A percentile compares a stretch with the other conserved stretches of the same genome.
Evolutionary conservation across 345 rosid genomes (phyloP).

Genomic region (Hibiscus syriacus): DNA sequence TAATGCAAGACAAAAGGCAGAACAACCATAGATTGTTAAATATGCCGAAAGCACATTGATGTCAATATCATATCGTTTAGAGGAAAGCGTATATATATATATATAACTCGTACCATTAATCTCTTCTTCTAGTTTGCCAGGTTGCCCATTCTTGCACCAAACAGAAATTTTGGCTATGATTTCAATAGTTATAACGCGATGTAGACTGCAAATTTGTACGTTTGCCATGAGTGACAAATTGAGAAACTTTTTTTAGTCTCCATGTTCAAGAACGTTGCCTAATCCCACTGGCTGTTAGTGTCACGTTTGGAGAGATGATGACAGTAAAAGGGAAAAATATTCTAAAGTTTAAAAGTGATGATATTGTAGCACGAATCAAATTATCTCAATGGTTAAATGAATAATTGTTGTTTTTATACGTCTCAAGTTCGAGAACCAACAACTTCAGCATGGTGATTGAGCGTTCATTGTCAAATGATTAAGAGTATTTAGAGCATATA

Average conservation of each 20-base stretch:
- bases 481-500: no score
- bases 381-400: no score
- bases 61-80: background rate
- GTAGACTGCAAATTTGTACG: background rate
- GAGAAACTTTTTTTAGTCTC: background rate
- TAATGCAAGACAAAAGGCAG: background rate
- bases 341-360: no score
- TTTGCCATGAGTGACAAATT: background rate
- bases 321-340: no score
- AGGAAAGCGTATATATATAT: background rate
- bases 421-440: no score
- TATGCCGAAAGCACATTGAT: background rate
- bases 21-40: background rate
- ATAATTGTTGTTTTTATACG: no score
- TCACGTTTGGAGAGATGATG: no score
- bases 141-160: constrained; percentile 5
- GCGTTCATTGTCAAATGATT: no score
- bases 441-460: no score
- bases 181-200: background rate
- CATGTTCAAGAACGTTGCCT: background rate
- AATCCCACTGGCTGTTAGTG: background rate
- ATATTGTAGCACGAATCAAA: no score
- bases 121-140: background rate
- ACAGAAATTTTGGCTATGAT: background rate
- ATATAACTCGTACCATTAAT: background rate